phyloP scores from a whole-genome alignment of 176 grass and related monocot species.

The Tillandsia leiboldiana region DNA sequence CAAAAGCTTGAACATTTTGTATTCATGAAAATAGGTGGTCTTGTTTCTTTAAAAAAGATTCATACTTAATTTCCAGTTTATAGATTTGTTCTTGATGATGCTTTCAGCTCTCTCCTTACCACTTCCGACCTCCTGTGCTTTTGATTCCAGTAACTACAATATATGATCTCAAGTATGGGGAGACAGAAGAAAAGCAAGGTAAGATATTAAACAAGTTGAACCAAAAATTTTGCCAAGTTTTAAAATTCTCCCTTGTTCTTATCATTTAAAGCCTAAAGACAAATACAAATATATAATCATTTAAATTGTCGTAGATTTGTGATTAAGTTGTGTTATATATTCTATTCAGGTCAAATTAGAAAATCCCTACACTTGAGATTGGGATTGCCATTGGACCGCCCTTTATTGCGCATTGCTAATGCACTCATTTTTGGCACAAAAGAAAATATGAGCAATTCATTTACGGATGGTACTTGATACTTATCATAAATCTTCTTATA shows the following conservation, averaged over 20 bases:
- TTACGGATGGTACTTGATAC: conserved; percentile 33
- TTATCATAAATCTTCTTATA: background rate
- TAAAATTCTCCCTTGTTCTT: background rate
- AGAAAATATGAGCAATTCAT: conserved; percentile 17
- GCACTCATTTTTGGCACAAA: conserved; percentile 43
- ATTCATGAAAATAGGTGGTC: background rate
- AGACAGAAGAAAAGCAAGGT: conserved; percentile 96
- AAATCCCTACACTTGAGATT: conserved; percentile 78
- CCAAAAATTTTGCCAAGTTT: too few relatives aligned
- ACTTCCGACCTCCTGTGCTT: conserved; percentile 68
- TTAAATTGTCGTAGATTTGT: background rate
- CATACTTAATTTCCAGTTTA: conserved; percentile 10
- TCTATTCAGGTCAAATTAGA: conserved; percentile 55
- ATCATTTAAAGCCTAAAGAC: background rate
- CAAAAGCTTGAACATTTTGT: too few relatives aligned
- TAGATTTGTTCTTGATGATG: conserved; percentile 6
- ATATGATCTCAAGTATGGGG: conserved; percentile 87
- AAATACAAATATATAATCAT: background rate
- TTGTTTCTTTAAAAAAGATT: conserved; percentile 8
- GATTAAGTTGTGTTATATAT: conserved; percentile 8
- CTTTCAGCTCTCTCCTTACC: conserved; percentile 61
- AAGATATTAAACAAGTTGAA: conserved; percentile 7
- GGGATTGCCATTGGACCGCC: conserved; percentile 75
- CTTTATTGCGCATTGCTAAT: conserved; percentile 71
- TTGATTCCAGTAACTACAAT: conserved; percentile 70